Percentiles rank a stretch among this genome's conserved stretches.
Evolutionary conservation across 495 filamentous ascomycete species (phyloP).

Genomic region (Viridothelium virens): DNA sequence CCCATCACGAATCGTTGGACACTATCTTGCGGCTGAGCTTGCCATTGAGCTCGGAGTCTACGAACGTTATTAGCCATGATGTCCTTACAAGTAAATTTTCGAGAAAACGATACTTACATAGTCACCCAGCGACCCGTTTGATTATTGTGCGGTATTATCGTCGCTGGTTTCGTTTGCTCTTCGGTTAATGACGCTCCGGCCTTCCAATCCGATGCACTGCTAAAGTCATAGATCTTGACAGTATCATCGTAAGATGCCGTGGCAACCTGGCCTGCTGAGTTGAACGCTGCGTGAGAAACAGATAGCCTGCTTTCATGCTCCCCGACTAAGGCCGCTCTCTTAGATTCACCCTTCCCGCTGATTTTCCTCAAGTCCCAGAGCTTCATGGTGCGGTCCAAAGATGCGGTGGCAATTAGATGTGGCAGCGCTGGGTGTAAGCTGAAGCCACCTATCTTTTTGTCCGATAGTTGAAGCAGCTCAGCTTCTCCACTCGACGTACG

Average conservation of each 20-base stretch:
- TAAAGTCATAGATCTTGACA: slow-evolving; percentile 81
- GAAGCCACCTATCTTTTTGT: slow-evolving; percentile 96
- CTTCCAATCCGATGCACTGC: slow-evolving; percentile 56
- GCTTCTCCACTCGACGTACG: slow-evolving; percentile 48
- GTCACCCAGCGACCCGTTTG: slow-evolving; percentile 84
- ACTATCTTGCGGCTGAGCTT: slow-evolving; percentile 62
- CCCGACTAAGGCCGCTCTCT: slow-evolving; percentile 60
- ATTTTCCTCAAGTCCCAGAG: slow-evolving; percentile 91
- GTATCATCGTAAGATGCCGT: slow-evolving; percentile 93
- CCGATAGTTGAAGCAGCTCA: slow-evolving; percentile 67
- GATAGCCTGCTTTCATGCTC: slow-evolving; percentile 76
- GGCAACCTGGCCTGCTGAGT: slow-evolving; percentile 69
- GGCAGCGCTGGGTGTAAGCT: slow-evolving; percentile 66
- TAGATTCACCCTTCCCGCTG: slow-evolving; percentile 40
- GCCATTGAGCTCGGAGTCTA: slow-evolving; percentile 91
- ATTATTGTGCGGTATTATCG: slow-evolving; percentile 78
- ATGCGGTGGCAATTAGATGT: slow-evolving; percentile 83
- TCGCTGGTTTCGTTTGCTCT: slow-evolving; percentile 58
- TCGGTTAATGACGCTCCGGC: slow-evolving; percentile 51
- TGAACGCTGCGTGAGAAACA: slow-evolving; percentile 87
- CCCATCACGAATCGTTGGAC: slow-evolving; percentile 85
- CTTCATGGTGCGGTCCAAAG: slow-evolving; percentile 79
- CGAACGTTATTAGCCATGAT: slow-evolving; percentile 28
- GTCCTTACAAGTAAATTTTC: not conserved
- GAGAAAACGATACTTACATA: slow-evolving; percentile 43